A percentile compares a stretch with the other conserved stretches of the same genome.
phyloP scores from a whole-genome alignment of 202 grass and related monocot genomes.

The Musa balbisiana region DNA sequence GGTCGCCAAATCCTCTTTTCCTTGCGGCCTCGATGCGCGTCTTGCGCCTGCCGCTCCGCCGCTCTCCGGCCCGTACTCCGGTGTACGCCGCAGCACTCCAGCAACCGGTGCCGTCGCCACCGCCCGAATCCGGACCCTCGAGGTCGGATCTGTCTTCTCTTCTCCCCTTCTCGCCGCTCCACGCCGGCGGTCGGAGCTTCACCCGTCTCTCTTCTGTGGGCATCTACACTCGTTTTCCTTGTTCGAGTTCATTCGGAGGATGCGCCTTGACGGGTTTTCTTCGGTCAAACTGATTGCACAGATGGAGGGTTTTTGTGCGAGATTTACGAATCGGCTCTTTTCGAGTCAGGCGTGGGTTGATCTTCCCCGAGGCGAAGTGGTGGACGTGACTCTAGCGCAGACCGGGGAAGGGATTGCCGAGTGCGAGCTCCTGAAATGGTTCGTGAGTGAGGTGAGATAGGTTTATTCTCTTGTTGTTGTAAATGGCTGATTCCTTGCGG shows the following conservation, averaged over 20 bases:
- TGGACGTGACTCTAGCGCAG: conserved; percentile 81
- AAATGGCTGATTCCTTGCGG: neutral
- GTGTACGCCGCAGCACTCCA: no score
- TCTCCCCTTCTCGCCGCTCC: conserved; percentile 5
- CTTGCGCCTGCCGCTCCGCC: no score
- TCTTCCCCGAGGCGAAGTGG: conserved; percentile 29
- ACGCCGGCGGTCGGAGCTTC: neutral
- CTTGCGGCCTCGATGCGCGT: no score
- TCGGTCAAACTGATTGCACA: neutral
- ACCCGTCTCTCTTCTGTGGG: conserved; percentile 6
- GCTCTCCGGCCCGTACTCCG: no score
- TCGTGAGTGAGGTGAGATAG: conserved; percentile 48
- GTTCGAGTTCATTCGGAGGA: neutral
- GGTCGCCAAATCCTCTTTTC: no score
- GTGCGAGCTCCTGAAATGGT: conserved; percentile 92
- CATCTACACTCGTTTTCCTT: neutral
- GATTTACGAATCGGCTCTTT: conserved; percentile 27
- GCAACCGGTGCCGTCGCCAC: conserved; percentile 4
- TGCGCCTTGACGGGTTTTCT: neutral
- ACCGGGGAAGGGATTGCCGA: conserved; percentile 97
- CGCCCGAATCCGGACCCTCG: neutral
- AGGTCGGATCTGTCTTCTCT: conserved; percentile 3
- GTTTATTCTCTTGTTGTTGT: neutral
- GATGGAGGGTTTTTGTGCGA: neutral
- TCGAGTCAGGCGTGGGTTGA: conserved; percentile 31